These are phyloP conservation scores for Athelia psychrophila DNA, from an alignment of 1,284 basidiomycete genomes.

Conservation along the genomic window DNA sequence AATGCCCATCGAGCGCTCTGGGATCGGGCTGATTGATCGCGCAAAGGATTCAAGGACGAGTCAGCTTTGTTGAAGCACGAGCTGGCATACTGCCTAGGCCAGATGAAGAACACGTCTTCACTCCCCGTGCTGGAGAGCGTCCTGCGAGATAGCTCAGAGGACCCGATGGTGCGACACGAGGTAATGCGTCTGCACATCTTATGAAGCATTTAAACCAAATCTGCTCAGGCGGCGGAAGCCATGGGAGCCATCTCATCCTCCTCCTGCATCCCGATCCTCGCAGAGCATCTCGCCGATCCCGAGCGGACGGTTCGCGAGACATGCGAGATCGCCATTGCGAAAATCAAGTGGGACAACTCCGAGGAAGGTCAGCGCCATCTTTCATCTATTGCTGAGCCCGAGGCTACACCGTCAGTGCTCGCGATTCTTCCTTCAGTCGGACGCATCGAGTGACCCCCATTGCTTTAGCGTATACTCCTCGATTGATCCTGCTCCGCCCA, in stretches of 20 bases:
- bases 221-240: constrained; percentile 87
- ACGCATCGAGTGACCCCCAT: no score
- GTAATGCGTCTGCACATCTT: constrained; percentile 35
- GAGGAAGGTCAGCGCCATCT: constrained; percentile 58
- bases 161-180: constrained; percentile 99
- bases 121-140: constrained; percentile 80
- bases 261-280: constrained; percentile 68
- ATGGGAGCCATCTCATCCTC: constrained; percentile 90
- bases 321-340: constrained; percentile 94
- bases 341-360: constrained; percentile 92
- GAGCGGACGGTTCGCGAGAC: constrained; percentile 91
- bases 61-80: constrained; percentile 97
- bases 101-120: constrained; percentile 77
- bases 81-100: constrained; percentile 95
- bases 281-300: constrained; percentile 71
- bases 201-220: not conserved
- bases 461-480: constrained; percentile 70
- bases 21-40: constrained; percentile 3
- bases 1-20: constrained; percentile 6
- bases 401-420: not conserved
- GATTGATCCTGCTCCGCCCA: constrained; percentile 92
- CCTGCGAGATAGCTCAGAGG: constrained; percentile 68
- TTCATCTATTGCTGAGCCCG: not conserved
- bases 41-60: constrained; percentile 78
- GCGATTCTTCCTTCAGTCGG: not conserved